Conservation (phyloP, 106 monocot genomes). For the Amphibolis antarctica region DNA sequence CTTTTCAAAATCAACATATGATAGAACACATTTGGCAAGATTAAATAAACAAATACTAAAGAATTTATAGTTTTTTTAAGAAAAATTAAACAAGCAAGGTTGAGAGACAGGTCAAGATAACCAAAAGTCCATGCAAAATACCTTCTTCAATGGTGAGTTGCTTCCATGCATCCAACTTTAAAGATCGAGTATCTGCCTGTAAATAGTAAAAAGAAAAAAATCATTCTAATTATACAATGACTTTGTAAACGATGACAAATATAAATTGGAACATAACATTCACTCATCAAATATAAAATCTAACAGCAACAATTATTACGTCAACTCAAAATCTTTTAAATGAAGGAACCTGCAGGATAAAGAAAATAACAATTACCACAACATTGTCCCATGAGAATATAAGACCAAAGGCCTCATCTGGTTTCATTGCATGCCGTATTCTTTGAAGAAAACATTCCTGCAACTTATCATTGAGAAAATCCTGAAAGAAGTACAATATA, state of each 20-base stretch:
- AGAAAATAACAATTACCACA: conserved; percentile 41
- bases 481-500: conserved; percentile 28
- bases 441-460: conserved; percentile 96
- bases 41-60: too few relatives aligned
- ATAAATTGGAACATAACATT: too few relatives aligned
- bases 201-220: neutral
- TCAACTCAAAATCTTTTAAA: neutral
- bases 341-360: neutral
- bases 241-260: too few relatives aligned
- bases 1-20: too few relatives aligned
- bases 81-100: too few relatives aligned
- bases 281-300: too few relatives aligned
- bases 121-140: too few relatives aligned
- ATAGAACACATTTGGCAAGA: too few relatives aligned
- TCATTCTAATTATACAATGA: too few relatives aligned
- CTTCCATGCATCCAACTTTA: conserved; percentile 90
- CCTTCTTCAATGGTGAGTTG: conserved; percentile 85
- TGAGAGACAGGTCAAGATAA: too few relatives aligned
- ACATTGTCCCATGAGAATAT: conserved; percentile 99
- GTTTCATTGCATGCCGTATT: conserved; percentile 98
- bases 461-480: conserved; percentile 86
- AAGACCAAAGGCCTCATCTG: conserved; percentile 96
- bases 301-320: too few relatives aligned
- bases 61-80: too few relatives aligned
- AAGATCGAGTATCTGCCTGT: conserved; percentile 60